Percentiles rank a stretch among this genome's conserved stretches.
Conservation (phyloP, 2,329 filamentous ascomycete species). For the Stylonectria norvegica region DNA sequence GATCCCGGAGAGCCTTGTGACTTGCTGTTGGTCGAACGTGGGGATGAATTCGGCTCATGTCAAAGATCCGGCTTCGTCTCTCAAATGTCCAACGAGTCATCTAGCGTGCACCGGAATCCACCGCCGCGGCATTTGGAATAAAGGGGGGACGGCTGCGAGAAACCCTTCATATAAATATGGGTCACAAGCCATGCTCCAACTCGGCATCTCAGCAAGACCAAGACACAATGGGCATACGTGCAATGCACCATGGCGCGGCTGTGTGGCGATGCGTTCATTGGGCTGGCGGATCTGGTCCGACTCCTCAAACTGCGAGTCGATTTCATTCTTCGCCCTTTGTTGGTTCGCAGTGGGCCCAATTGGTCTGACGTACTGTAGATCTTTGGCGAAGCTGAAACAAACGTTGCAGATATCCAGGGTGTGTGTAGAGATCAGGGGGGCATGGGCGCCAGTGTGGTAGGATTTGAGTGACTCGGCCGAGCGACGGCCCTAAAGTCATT, state of each 20-base stretch:
- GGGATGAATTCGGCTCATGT: no score
- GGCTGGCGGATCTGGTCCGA: constrained; percentile 13
- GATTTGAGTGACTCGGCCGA: constrained; percentile 27
- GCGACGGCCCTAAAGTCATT: constrained; percentile 11
- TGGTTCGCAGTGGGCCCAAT: neutral
- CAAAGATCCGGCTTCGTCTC: no score
- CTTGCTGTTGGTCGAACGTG: no score
- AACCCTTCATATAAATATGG: constrained; percentile 16
- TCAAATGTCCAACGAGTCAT: no score
- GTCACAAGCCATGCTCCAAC: constrained; percentile 12
- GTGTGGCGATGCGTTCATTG: constrained; percentile 8
- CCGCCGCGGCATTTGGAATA: constrained; percentile 13
- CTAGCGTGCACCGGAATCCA: no score
- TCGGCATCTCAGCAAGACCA: constrained; percentile 16
- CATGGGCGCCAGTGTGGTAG: constrained; percentile 9
- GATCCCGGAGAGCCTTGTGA: no score
- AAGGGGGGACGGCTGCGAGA: constrained; percentile 9
- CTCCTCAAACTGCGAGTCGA: no score
- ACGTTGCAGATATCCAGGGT: constrained; percentile 11
- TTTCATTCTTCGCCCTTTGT: no score
- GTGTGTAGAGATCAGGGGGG: constrained; percentile 11
- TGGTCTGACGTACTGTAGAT: constrained; percentile 16
- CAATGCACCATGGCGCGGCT: constrained; percentile 14
- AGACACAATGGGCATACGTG: no score
- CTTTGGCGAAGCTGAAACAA: constrained; percentile 23